Conservation (phyloP, 768 basidiomycete genomes). For the Clathrus columnatus region DNA sequence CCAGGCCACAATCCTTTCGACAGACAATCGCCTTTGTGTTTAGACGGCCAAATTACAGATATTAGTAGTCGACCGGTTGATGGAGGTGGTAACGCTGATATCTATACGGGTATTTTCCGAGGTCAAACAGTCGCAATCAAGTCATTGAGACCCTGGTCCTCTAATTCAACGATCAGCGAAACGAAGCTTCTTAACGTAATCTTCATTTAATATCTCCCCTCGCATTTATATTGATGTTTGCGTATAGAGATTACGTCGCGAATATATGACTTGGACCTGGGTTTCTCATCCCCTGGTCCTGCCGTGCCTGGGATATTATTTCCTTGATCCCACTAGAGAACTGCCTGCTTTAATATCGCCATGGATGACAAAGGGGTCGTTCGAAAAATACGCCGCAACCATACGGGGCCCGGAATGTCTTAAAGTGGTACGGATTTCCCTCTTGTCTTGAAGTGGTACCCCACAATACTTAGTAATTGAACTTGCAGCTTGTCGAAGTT, state of each 20-base stretch:
- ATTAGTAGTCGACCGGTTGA: neutral
- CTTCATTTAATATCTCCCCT: neutral
- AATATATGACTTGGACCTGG: neutral
- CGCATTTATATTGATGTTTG: no score
- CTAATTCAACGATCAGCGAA: neutral
- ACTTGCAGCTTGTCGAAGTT: neutral
- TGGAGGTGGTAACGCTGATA: neutral
- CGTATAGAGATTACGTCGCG: neutral
- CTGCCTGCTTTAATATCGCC: neutral
- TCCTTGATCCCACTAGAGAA: neutral
- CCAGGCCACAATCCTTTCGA: neutral
- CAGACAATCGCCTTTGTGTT: neutral
- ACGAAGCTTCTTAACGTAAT: neutral
- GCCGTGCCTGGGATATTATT: neutral
- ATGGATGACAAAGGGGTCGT: conserved; percentile 1
- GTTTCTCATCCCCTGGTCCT: neutral
- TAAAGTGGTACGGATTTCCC: no score
- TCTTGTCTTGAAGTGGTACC: no score
- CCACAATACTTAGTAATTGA: no score
- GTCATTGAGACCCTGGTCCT: neutral
- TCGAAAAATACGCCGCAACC: no score
- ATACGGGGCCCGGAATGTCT: no score
- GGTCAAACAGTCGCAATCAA: neutral
- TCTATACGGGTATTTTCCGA: neutral
- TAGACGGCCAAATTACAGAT: neutral